phyloP scores from a whole-genome alignment of 148 eudicot genomes.

The Chenopodium suecicum region DNA sequence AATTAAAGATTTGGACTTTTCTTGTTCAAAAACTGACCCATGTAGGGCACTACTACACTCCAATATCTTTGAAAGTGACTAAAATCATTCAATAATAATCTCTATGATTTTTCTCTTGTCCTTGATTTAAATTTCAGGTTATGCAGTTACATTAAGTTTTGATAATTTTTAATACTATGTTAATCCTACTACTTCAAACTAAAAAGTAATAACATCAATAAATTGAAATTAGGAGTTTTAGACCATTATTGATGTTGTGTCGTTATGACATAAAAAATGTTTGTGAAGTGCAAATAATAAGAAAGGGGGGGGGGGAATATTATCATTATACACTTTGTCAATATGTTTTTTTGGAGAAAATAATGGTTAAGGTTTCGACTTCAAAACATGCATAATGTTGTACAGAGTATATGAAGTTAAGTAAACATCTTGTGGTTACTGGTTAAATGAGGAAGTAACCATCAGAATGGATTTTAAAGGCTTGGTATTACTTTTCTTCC shows the following conservation, averaged over 20 bases:
- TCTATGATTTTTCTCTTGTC: not conserved
- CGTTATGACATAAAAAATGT: too few species aligned
- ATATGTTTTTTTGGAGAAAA: too few species aligned
- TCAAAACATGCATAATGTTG: too few species aligned
- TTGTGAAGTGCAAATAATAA: too few species aligned
- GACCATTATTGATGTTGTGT: too few species aligned
- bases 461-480: not conserved
- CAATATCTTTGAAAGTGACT: not conserved
- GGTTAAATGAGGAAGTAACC: conserved; percentile 22
- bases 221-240: too few species aligned
- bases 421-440: conserved; percentile 24
- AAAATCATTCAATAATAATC: not conserved
- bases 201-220: too few species aligned
- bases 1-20: conserved; percentile 31
- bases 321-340: too few species aligned
- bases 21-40: conserved; percentile 32
- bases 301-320: too few species aligned
- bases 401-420: not conserved
- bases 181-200: too few species aligned
- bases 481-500: not conserved
- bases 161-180: too few species aligned
- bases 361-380: not conserved
- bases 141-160: too few species aligned
- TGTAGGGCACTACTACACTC: conserved; percentile 24
- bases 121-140: not conserved